Conservation (phyloP, 73 alveolate genomes). For the Paramecium caudatum region DNA sequence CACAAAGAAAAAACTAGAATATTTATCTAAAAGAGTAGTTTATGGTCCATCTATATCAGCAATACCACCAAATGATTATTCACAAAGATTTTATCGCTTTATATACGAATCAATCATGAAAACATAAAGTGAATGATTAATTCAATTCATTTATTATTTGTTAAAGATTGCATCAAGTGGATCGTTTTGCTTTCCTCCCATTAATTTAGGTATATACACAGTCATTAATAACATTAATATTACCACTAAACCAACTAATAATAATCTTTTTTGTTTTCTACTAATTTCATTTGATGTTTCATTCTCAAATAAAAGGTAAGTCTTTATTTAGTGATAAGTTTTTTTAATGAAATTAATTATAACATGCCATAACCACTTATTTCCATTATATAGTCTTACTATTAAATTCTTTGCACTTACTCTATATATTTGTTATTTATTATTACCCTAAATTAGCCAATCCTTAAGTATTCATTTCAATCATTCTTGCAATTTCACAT, state of each 20-base stretch:
- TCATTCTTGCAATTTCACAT: constrained; percentile 57
- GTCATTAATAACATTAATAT: background rate
- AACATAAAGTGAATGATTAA: too few species aligned
- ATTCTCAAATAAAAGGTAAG: constrained; percentile 10
- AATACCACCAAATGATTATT: constrained; percentile 70
- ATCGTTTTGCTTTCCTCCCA: too few species aligned
- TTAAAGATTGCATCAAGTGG: too few species aligned
- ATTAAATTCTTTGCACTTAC: background rate
- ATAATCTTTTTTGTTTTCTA: background rate
- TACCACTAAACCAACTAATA: background rate
- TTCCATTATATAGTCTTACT: constrained; percentile 21
- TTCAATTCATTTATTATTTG: too few species aligned
- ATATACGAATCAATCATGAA: too few species aligned
- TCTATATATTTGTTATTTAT: background rate
- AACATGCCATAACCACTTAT: constrained; percentile 47
- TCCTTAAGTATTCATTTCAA: constrained; percentile 66
- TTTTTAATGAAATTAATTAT: background rate
- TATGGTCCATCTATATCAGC: constrained; percentile 80
- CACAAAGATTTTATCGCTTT: constrained; percentile 74
- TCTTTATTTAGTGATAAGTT: constrained; percentile 28
- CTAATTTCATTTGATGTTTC: constrained; percentile 29
- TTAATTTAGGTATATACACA: background rate
- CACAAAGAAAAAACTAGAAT: constrained; percentile 90
- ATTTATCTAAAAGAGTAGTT: constrained; percentile 82
- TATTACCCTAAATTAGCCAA: constrained; percentile 31